These are phyloP conservation scores for Beta vulgaris DNA, from an alignment of 148 eudicot genomes.

Conservation along the genomic window DNA sequence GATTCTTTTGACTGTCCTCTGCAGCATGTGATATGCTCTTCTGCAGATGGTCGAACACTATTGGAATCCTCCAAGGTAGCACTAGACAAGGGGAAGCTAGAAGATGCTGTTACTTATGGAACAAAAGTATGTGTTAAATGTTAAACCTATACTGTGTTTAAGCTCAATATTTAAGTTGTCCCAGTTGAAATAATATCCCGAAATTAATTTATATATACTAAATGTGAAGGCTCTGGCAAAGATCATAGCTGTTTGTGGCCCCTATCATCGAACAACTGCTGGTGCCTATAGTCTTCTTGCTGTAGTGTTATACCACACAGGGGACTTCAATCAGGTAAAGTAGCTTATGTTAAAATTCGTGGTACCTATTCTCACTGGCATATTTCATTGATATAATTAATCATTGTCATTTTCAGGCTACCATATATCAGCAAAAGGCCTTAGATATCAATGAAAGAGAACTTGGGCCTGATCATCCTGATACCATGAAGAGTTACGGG, in stretches of 20 bases:
- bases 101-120: conserved; percentile 92
- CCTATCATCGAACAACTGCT: conserved; percentile 93
- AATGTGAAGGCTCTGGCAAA: conserved; percentile 81
- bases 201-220: not conserved
- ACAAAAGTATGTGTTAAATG: conserved; percentile 56
- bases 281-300: conserved; percentile 98
- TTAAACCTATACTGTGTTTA: not conserved
- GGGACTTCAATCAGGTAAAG: conserved; percentile 96
- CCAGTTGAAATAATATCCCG: not conserved
- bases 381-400: not conserved
- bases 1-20: conserved; percentile 16
- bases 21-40: conserved; percentile 91
- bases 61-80: conserved; percentile 95
- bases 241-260: conserved; percentile 97
- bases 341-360: not conserved
- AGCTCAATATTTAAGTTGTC: not conserved
- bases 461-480: conserved; percentile 99
- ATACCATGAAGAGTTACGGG: conserved; percentile 97
- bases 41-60: conserved; percentile 88
- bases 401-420: conserved; percentile 56
- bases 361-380: not conserved
- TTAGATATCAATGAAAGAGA: conserved; percentile 98
- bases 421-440: conserved; percentile 95
- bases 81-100: conserved; percentile 93
- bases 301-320: conserved; percentile 96